These are phyloP conservation scores for Solanum ossicruentum DNA, from an alignment of 257 asterid species.

Conservation along the genomic window DNA sequence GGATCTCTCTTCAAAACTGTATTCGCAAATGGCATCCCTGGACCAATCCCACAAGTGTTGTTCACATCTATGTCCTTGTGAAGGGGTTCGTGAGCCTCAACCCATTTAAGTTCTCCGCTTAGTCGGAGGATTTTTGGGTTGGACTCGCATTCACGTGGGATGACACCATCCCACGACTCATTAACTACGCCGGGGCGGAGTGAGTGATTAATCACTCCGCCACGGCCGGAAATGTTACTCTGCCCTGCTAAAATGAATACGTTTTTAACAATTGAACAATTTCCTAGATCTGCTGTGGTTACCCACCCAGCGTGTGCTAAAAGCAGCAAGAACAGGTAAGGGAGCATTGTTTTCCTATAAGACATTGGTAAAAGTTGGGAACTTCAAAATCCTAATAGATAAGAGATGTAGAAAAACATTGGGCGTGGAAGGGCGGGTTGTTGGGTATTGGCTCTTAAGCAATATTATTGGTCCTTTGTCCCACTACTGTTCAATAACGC, in stretches of 20 bases:
- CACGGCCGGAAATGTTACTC: slow-evolving; percentile 12
- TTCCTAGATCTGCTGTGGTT: not conserved
- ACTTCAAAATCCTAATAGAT: not conserved
- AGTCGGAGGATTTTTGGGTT: slow-evolving; percentile 14
- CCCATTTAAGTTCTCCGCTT: slow-evolving; percentile 10
- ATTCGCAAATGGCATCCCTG: slow-evolving; percentile 30
- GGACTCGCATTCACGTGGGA: not conserved
- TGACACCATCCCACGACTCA: not conserved
- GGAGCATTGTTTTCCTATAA: not conserved
- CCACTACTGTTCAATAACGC: too few relatives aligned
- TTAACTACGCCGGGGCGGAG: not conserved
- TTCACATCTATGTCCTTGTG: slow-evolving; percentile 21
- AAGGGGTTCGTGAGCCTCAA: slow-evolving; percentile 22
- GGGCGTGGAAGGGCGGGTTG: not conserved
- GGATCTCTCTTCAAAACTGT: slow-evolving; percentile 4
- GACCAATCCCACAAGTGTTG: slow-evolving; percentile 21
- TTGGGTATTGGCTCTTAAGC: not conserved
- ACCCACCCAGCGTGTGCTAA: not conserved
- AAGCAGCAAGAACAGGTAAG: not conserved
- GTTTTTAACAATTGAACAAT: not conserved
- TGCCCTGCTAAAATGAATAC: slow-evolving; percentile 10
- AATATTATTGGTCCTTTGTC: not conserved
- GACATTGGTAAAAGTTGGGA: not conserved
- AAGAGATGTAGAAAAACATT: not conserved
- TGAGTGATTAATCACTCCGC: not conserved